A percentile compares a stretch with the other conserved stretches of the same genome.
Conservation (phyloP, 352 stramenopile genomes). For the Globisporangium paddicum region DNA sequence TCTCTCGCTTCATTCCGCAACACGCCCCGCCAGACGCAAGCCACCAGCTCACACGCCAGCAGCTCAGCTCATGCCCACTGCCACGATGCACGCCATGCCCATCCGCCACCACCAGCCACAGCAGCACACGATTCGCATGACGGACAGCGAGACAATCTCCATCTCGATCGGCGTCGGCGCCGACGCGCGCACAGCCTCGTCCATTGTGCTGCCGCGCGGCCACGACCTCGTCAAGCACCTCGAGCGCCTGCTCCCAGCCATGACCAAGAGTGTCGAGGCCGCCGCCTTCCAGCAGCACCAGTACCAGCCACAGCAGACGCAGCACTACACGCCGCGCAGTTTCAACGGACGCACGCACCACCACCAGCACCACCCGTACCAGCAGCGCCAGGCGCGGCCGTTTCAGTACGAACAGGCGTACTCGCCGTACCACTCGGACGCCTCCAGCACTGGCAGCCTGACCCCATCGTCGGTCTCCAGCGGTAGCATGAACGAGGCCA, state of each 20-base stretch:
- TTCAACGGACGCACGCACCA: slow-evolving; percentile 21
- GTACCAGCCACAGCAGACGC: slow-evolving; percentile 17
- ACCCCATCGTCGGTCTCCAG: background rate
- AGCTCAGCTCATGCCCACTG: background rate
- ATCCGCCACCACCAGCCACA: slow-evolving; percentile 17
- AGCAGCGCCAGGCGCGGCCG: slow-evolving; percentile 4
- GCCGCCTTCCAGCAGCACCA: slow-evolving; percentile 8
- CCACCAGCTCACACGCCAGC: too few species aligned
- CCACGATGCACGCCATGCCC: slow-evolving; percentile 16
- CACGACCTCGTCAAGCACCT: slow-evolving; percentile 50
- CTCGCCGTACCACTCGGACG: slow-evolving; percentile 30
- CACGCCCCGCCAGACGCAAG: slow-evolving; percentile 2
- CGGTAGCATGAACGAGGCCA: slow-evolving; percentile 2
- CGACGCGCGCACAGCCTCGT: slow-evolving; percentile 24
- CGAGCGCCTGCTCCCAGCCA: slow-evolving; percentile 31
- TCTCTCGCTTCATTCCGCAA: slow-evolving; percentile 12
- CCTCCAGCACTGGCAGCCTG: slow-evolving; percentile 18
- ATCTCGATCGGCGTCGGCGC: slow-evolving; percentile 40
- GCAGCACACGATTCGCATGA: background rate
- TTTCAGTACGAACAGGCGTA: slow-evolving; percentile 6
- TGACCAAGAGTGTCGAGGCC: slow-evolving; percentile 8
- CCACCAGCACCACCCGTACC: slow-evolving; percentile 11
- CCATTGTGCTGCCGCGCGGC: slow-evolving; percentile 43
- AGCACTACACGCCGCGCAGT: slow-evolving; percentile 9
- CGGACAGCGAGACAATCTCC: slow-evolving; percentile 34